Conservation (phyloP, 768 basidiomycete species). For the Hericium coralloides region DNA sequence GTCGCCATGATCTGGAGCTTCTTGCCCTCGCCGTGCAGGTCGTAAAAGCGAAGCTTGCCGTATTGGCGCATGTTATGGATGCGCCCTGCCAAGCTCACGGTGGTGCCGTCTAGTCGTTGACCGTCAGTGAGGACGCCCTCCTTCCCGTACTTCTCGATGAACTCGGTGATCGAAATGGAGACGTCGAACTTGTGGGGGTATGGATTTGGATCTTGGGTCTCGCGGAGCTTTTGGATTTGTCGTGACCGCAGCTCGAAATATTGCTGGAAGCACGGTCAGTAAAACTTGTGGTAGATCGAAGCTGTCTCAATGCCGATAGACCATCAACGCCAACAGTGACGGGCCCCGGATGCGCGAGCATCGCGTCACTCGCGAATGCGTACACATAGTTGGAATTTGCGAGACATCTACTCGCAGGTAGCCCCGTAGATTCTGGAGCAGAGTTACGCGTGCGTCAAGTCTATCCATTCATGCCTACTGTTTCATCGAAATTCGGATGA, state of each 20-base stretch:
- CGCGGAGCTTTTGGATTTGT: slow-evolving; percentile 77
- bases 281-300: background rate
- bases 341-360: too few species aligned
- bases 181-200: slow-evolving; percentile 99
- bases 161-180: slow-evolving; percentile 60
- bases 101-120: slow-evolving; percentile 47
- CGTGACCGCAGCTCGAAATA: slow-evolving; percentile 92
- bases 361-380: too few species aligned
- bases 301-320: background rate
- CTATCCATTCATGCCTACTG: too few species aligned
- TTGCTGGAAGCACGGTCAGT: slow-evolving; percentile 48
- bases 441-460: too few species aligned
- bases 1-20: slow-evolving; percentile 96
- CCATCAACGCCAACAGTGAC: too few species aligned
- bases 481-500: too few species aligned
- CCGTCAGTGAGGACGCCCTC: slow-evolving; percentile 67
- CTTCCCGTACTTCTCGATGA: slow-evolving; percentile 61
- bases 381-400: too few species aligned
- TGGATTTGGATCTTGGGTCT: slow-evolving; percentile 81
- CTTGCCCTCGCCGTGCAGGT: slow-evolving; percentile 83
- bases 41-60: slow-evolving; percentile 90
- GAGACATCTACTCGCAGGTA: too few species aligned
- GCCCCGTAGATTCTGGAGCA: too few species aligned
- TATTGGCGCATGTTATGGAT: slow-evolving; percentile 84
- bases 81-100: slow-evolving; percentile 76